Conservation (phyloP, 371 early-diverging fungal species). For the Lichtheimia ramosa region DNA sequence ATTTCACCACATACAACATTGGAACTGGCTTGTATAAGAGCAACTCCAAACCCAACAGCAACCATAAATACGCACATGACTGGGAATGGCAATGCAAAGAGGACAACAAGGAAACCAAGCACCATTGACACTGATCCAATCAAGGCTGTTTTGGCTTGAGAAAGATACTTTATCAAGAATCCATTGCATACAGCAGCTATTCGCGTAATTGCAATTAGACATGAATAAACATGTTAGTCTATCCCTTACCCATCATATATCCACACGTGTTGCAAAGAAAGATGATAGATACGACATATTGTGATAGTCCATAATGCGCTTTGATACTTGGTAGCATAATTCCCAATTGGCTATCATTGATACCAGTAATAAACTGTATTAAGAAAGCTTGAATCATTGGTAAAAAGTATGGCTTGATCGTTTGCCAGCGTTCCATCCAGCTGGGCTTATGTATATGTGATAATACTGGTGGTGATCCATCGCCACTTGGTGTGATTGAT, state of each 20-base stretch:
- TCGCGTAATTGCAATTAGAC: not conserved
- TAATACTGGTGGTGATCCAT: not conserved
- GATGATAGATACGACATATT: conserved; percentile 26
- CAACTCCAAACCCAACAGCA: conserved; percentile 22
- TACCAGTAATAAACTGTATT: conserved; percentile 17
- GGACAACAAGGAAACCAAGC: conserved; percentile 14
- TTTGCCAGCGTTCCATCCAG: conserved; percentile 7
- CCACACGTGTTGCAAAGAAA: conserved; percentile 22
- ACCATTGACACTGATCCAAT: conserved; percentile 16
- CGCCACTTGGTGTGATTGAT: too few relatives aligned
- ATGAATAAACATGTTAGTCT: not conserved
- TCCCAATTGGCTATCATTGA: conserved; percentile 29
- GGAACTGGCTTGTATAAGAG: conserved; percentile 16
- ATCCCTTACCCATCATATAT: conserved; percentile 15
- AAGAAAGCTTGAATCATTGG: conserved; percentile 21
- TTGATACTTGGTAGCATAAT: conserved; percentile 30
- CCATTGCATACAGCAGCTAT: conserved; percentile 27
- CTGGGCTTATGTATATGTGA: not conserved
- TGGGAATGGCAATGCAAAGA: conserved; percentile 21
- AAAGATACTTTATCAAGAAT: conserved; percentile 14
- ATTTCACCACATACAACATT: conserved; percentile 25
- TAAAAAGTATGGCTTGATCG: conserved; percentile 4
- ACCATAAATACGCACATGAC: conserved; percentile 21
- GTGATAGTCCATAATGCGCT: conserved; percentile 23
- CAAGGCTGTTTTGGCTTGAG: conserved; percentile 16